Evolutionary conservation across 1,284 basidiomycete species (phyloP).

Genomic region (Rhodotorula mucilaginosa): DNA sequence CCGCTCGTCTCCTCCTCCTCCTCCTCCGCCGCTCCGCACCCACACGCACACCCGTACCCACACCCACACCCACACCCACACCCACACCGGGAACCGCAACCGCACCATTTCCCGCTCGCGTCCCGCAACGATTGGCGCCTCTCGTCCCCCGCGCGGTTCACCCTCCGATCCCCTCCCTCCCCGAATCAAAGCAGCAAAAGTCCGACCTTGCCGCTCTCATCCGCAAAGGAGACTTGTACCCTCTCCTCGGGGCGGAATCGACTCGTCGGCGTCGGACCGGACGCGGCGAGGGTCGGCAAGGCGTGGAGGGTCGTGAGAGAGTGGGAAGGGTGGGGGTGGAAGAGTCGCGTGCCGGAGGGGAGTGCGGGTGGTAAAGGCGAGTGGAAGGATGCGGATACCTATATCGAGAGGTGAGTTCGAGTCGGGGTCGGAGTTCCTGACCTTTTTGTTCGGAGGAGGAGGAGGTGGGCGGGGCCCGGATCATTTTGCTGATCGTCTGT

Average conservation of each 20-base stretch:
- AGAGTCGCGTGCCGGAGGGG: conserved; percentile 15
- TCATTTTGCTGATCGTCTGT: no score
- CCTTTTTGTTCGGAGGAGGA: no score
- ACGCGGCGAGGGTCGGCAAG: conserved; percentile 13
- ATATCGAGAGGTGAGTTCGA: conserved; percentile 17
- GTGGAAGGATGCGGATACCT: conserved; percentile 24
- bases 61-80: no score
- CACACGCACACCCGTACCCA: no score
- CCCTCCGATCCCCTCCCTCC: conserved; percentile 8
- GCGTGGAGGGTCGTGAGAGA: conserved; percentile 6
- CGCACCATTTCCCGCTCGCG: conserved; percentile 30
- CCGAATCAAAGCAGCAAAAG: no score
- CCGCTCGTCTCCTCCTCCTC: not conserved
- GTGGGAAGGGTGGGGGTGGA: conserved; percentile 35
- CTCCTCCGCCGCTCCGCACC: no score
- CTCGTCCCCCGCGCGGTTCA: conserved; percentile 26
- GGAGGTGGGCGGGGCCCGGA: no score
- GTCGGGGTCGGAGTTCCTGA: no score
- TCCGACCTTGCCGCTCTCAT: conserved; percentile 10
- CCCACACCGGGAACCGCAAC: conserved; percentile 10
- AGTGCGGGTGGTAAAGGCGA: conserved; percentile 2
- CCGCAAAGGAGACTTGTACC: conserved; percentile 12
- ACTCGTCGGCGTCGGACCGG: conserved; percentile 35
- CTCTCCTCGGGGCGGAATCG: conserved; percentile 30
- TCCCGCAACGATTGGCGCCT: conserved; percentile 43